Percentiles rank a stretch among this genome's conserved stretches.
These are phyloP conservation scores for Adansonia madagascariensis DNA, from an alignment of 441 rosid genomes.

Conservation along the genomic window DNA sequence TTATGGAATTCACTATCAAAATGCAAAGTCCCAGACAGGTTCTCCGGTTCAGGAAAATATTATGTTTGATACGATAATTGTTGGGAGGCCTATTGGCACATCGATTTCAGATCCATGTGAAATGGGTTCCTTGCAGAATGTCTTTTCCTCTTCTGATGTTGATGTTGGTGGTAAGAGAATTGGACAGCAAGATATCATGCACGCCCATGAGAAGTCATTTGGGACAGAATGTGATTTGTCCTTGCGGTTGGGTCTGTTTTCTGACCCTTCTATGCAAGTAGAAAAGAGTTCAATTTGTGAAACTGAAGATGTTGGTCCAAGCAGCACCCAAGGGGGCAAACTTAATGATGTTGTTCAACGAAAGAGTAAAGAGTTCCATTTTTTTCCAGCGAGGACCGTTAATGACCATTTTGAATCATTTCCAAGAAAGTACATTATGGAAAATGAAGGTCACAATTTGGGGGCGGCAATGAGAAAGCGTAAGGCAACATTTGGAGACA, in stretches of 20 bases:
- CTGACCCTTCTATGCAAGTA: constrained; percentile 45
- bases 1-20: constrained; percentile 37
- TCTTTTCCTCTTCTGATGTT: constrained; percentile 31
- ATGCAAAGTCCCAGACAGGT: constrained; percentile 31
- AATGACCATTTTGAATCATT: constrained; percentile 41
- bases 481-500: constrained; percentile 47
- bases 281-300: constrained; percentile 39
- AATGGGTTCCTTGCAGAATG: constrained; percentile 23
- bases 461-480: constrained; percentile 53
- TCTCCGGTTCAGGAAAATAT: constrained; percentile 30
- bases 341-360: constrained; percentile 40
- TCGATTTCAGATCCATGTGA: constrained; percentile 24
- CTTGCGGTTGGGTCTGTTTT: constrained; percentile 68
- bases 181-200: constrained; percentile 33
- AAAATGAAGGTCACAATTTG: constrained; percentile 43
- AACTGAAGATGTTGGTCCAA: constrained; percentile 47
- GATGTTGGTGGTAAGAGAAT: constrained; percentile 36
- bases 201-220: constrained; percentile 39
- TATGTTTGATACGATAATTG: constrained; percentile 30
- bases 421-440: constrained; percentile 40
- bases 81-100: constrained; percentile 47
- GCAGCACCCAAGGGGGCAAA: constrained; percentile 42
- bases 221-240: constrained; percentile 72
- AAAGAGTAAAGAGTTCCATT: constrained; percentile 56
- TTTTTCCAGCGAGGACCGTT: constrained; percentile 55